These are phyloP conservation scores for Candolleomyces eurysporus DNA, from an alignment of 768 basidiomycete genomes.

Conservation along the genomic window DNA sequence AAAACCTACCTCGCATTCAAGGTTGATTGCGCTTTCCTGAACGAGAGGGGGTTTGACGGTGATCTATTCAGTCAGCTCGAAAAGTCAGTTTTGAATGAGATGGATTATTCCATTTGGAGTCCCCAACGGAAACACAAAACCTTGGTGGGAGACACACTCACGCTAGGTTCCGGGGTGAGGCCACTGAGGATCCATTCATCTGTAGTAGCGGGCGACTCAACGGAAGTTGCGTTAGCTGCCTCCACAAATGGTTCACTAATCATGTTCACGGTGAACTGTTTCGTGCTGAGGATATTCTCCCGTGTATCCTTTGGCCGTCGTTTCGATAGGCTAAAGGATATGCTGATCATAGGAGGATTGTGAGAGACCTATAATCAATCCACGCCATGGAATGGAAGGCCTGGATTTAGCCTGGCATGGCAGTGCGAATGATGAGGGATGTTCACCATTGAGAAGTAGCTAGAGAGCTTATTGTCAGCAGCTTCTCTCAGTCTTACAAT, in stretches of 20 bases:
- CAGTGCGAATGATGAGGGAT: background rate
- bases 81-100: slow-evolving; percentile 11
- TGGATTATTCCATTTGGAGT: background rate
- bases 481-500: background rate
- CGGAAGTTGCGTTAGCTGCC: slow-evolving; percentile 53
- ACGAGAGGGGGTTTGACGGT: slow-evolving; percentile 52
- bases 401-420: slow-evolving; percentile 1
- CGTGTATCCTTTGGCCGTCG: slow-evolving; percentile 57
- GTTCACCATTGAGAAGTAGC: slow-evolving; percentile 63
- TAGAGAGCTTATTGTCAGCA: slow-evolving; percentile 16
- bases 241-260: slow-evolving; percentile 66
- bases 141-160: slow-evolving; percentile 27
- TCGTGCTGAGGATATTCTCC: slow-evolving; percentile 60
- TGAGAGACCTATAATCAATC: slow-evolving; percentile 46
- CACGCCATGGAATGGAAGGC: background rate
- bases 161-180: slow-evolving; percentile 50
- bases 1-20: slow-evolving; percentile 56
- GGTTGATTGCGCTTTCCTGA: slow-evolving; percentile 53
- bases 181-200: slow-evolving; percentile 65
- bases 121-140: background rate
- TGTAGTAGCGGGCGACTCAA: slow-evolving; percentile 50
- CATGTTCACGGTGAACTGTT: slow-evolving; percentile 70
- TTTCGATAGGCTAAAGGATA: slow-evolving; percentile 52
- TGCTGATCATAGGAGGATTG: slow-evolving; percentile 63
- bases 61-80: slow-evolving; percentile 26